phyloP scores from a whole-genome alignment of 1,284 basidiomycete species.

The Microbotryum scabiosae region DNA sequence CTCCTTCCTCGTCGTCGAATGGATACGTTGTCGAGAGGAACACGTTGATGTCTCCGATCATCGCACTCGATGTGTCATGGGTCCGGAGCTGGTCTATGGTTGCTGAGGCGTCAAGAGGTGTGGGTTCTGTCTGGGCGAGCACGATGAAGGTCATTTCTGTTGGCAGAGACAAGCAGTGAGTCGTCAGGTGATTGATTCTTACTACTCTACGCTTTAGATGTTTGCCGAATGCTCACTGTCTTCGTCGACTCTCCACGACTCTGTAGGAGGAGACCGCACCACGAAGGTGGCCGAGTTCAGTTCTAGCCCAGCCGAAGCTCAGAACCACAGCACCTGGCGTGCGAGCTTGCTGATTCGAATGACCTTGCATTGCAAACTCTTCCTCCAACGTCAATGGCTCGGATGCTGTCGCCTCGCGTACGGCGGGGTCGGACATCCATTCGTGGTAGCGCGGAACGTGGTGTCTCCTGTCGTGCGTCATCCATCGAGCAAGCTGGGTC shows the following conservation, averaged over 20 bases:
- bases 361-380: conserved; percentile 88
- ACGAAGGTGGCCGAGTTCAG: not conserved
- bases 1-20: conserved; percentile 42
- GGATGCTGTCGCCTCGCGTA: conserved; percentile 74
- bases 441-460: conserved; percentile 54
- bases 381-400: conserved; percentile 73
- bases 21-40: conserved; percentile 53
- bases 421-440: conserved; percentile 77
- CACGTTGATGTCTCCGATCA: conserved; percentile 89
- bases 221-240: conserved; percentile 55
- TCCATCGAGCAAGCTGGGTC: not conserved
- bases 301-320: not conserved
- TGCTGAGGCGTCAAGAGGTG: not conserved
- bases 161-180: not conserved
- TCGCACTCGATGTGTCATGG: conserved; percentile 45
- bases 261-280: conserved; percentile 41
- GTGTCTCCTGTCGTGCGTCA: conserved; percentile 6
- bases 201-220: too few relatives aligned
- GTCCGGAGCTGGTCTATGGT: conserved; percentile 33
- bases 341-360: conserved; percentile 30
- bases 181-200: not conserved
- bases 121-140: conserved; percentile 43
- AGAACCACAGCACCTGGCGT: too few relatives aligned
- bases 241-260: conserved; percentile 74
- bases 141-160: conserved; percentile 86